Evolutionary conservation across 2,329 filamentous ascomycete genomes (phyloP).

Genomic region (Ramichloridium luteum): DNA sequence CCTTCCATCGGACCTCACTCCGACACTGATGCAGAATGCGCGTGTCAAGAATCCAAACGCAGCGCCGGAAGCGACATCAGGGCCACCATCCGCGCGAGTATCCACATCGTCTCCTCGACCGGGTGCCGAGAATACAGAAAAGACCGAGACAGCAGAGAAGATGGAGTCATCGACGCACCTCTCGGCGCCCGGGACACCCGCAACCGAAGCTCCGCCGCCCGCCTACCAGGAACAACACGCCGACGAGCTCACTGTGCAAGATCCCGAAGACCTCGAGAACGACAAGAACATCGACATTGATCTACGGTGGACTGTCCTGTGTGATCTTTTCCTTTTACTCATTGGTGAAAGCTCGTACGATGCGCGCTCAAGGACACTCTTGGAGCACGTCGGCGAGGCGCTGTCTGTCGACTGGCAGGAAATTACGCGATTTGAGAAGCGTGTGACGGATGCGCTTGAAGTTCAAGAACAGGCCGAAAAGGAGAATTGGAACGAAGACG

Average conservation of each 20-base stretch:
- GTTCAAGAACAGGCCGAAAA: slow-evolving; percentile 93
- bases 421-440: slow-evolving; percentile 92
- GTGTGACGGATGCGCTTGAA: slow-evolving; percentile 88
- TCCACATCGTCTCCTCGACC: slow-evolving; percentile 18
- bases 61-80: slow-evolving; percentile 8
- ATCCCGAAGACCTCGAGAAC: slow-evolving; percentile 67
- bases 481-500: slow-evolving; percentile 95
- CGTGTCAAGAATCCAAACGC: slow-evolving; percentile 69
- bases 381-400: slow-evolving; percentile 71
- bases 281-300: slow-evolving; percentile 88
- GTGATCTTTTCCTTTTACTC: slow-evolving; percentile 88
- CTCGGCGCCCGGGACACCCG: slow-evolving; percentile 26
- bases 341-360: slow-evolving; percentile 95
- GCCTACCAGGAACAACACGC: slow-evolving; percentile 51
- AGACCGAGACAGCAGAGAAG: slow-evolving; percentile 9
- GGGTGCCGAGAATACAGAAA: no score
- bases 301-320: slow-evolving; percentile 90
- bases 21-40: slow-evolving; percentile 79
- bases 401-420: slow-evolving; percentile 81
- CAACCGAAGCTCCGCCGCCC: slow-evolving; percentile 28
- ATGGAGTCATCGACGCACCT: slow-evolving; percentile 9
- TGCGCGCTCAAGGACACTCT: slow-evolving; percentile 66
- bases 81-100: slow-evolving; percentile 22
- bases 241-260: slow-evolving; percentile 66
- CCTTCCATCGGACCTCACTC: slow-evolving; percentile 68